Conservation (phyloP, 2,329 filamentous ascomycete species). For the Aspergillus thermomutatus region DNA sequence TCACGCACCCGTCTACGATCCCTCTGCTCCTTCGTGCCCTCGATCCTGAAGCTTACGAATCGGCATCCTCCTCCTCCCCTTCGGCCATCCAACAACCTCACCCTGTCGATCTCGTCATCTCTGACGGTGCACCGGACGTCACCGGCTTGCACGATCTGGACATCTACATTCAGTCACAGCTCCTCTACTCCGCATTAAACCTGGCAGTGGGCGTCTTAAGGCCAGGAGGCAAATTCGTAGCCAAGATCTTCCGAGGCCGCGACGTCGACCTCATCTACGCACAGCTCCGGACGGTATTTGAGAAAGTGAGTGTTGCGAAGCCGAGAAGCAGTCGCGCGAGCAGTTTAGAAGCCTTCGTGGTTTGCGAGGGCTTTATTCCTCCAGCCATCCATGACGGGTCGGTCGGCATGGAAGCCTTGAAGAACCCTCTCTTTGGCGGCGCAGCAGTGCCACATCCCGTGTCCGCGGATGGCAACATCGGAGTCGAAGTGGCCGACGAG, state of each 20-base stretch:
- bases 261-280: conserved; percentile 96
- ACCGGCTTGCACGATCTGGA: conserved; percentile 96
- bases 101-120: conserved; percentile 89
- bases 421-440: conserved; percentile 41
- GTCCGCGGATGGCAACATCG: conserved; percentile 30
- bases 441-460: conserved; percentile 26
- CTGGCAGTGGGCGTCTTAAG: conserved; percentile 88
- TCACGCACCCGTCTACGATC: conserved; percentile 93
- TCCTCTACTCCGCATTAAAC: conserved; percentile 91
- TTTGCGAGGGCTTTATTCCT: conserved; percentile 89
- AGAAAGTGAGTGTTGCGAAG: conserved; percentile 84
- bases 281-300: conserved; percentile 88
- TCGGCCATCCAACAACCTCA: conserved; percentile 58
- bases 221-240: conserved; percentile 92
- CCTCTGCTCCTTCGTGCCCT: conserved; percentile 82
- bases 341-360: conserved; percentile 94
- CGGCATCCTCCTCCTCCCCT: conserved; percentile 32
- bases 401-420: conserved; percentile 39
- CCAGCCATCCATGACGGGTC: conserved; percentile 46
- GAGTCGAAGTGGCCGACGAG: conserved; percentile 33
- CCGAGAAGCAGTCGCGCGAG: conserved; percentile 92
- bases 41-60: conserved; percentile 63
- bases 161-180: conserved; percentile 95
- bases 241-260: conserved; percentile 92
- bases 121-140: conserved; percentile 92